These are phyloP conservation scores for Globisporangium splendens DNA, from an alignment of 352 stramenopile species.

Conservation along the genomic window DNA sequence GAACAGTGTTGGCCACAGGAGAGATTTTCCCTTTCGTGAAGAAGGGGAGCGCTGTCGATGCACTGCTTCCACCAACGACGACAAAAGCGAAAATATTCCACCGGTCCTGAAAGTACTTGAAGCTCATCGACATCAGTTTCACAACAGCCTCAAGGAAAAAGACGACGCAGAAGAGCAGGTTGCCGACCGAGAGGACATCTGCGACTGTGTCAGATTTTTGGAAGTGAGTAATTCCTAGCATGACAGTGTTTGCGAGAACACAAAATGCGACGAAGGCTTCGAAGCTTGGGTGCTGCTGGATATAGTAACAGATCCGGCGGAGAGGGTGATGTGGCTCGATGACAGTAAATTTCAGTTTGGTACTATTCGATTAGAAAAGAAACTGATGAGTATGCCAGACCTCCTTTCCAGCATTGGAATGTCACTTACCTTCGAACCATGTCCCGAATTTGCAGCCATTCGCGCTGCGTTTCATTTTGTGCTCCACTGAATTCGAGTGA, in stretches of 20 bases:
- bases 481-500: constrained; percentile 29
- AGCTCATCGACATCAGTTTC: constrained; percentile 61
- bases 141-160: constrained; percentile 59
- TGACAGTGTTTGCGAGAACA: constrained; percentile 36
- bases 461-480: constrained; percentile 65
- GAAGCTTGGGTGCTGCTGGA: constrained; percentile 31
- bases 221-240: constrained; percentile 41
- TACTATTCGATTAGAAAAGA: constrained; percentile 7
- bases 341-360: constrained; percentile 23
- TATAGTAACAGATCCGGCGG: constrained; percentile 21
- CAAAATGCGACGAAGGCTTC: constrained; percentile 28
- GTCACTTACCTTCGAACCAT: constrained; percentile 24
- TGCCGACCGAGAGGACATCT: constrained; percentile 16
- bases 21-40: constrained; percentile 39
- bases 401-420: neutral
- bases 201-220: constrained; percentile 18
- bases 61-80: constrained; percentile 39
- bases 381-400: neutral
- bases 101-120: constrained; percentile 49
- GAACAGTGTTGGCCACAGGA: constrained; percentile 48
- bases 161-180: constrained; percentile 50
- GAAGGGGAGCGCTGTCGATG: constrained; percentile 37
- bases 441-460: constrained; percentile 60
- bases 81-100: constrained; percentile 78
- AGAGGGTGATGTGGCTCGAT: constrained; percentile 20